Evolutionary conservation across 805 yeast genomes (phyloP).

Genomic region (Candida glaebosa): DNA sequence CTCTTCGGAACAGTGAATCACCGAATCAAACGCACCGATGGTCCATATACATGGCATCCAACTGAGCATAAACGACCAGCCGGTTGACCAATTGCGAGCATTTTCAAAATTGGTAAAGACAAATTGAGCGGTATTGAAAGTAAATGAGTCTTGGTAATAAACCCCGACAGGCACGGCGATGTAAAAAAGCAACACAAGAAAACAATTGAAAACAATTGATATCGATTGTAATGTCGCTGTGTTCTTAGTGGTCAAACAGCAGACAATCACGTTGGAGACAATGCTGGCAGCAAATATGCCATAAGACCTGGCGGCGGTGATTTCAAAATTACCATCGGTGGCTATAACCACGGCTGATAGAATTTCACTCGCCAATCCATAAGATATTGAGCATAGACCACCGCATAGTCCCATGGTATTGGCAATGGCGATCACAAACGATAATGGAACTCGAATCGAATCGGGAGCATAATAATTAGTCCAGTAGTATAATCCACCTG

Average conservation of each 20-base stretch:
- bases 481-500: conserved; percentile 58
- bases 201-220: conserved; percentile 51
- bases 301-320: conserved; percentile 51
- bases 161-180: conserved; percentile 65
- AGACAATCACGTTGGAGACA: conserved; percentile 45
- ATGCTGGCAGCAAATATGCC: conserved; percentile 64
- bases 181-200: conserved; percentile 48
- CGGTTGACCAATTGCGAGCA: conserved; percentile 30
- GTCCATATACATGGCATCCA: conserved; percentile 71
- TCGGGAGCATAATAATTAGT: conserved; percentile 59
- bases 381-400: conserved; percentile 61
- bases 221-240: conserved; percentile 56
- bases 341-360: conserved; percentile 54
- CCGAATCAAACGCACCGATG: conserved; percentile 66
- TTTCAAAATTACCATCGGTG: conserved; percentile 50
- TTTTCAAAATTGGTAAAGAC: conserved; percentile 55
- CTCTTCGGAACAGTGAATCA: conserved; percentile 68
- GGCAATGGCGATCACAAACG: conserved; percentile 60
- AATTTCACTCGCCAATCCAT: conserved; percentile 59
- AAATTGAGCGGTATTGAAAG: conserved; percentile 25
- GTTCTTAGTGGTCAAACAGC: conserved; percentile 52
- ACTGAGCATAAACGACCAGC: conserved; percentile 42
- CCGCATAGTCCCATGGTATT: conserved; percentile 63
- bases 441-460: conserved; percentile 43
- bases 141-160: conserved; percentile 9